phyloP scores from a whole-genome alignment of 2,329 filamentous ascomycete genomes.

The Aureobasidium sp. region DNA sequence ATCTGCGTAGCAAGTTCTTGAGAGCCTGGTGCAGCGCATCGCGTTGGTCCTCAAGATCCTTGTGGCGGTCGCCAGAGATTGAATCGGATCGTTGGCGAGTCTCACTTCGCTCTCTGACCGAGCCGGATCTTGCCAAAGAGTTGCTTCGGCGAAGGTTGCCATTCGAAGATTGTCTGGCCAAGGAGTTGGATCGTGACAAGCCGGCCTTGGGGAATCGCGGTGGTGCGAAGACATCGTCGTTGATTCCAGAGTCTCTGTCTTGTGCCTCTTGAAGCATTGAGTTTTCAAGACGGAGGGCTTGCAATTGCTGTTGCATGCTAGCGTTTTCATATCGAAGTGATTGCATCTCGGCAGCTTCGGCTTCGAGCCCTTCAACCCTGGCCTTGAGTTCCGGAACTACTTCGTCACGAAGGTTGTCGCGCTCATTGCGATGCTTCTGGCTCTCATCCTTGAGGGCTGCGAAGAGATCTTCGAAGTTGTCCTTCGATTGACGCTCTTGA shows the following conservation, averaged over 20 bases:
- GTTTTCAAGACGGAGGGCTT: constrained; percentile 53
- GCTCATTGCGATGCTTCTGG: constrained; percentile 74
- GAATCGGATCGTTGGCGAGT: constrained; percentile 39
- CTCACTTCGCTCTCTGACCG: constrained; percentile 33
- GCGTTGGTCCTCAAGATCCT: constrained; percentile 88
- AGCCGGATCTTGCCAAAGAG: constrained; percentile 25
- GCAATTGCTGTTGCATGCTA: constrained; percentile 81
- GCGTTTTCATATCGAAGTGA: constrained; percentile 71
- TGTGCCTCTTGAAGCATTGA: constrained; percentile 42
- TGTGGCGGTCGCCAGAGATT: constrained; percentile 49
- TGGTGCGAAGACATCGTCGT: constrained; percentile 41
- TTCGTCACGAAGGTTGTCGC: constrained; percentile 86
- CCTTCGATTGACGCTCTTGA: constrained; percentile 80
- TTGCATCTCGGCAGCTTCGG: constrained; percentile 64
- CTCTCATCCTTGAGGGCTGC: constrained; percentile 77
- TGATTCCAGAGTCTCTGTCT: constrained; percentile 41
- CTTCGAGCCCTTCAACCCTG: constrained; percentile 70
- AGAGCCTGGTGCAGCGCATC: constrained; percentile 86
- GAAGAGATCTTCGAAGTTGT: constrained; percentile 89
- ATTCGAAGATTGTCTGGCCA: constrained; percentile 49
- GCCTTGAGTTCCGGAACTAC: constrained; percentile 72
- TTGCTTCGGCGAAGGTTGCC: constrained; percentile 27
- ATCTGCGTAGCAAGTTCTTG: constrained; percentile 75
- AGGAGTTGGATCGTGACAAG: constrained; percentile 47
- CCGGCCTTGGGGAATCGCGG: constrained; percentile 28